Evolutionary conservation across 2,329 filamentous ascomycete genomes (phyloP).

Genomic region (Diaporthe longicolla): DNA sequence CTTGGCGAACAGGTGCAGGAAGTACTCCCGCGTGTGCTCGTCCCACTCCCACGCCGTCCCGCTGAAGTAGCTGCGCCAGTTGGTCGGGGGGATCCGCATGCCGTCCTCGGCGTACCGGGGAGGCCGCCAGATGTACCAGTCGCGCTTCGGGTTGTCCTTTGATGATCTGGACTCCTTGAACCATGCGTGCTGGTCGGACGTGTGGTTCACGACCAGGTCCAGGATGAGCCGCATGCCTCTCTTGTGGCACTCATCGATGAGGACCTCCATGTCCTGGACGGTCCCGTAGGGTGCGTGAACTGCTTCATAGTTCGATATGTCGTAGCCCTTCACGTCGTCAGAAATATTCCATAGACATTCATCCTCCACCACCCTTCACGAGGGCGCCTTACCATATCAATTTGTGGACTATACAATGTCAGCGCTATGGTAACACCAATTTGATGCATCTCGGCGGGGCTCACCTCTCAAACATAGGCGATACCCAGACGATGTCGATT

Average conservation of each 20-base stretch:
- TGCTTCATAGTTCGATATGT: conserved; percentile 74
- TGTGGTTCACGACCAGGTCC: conserved; percentile 85
- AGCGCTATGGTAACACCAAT: background rate
- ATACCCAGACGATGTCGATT: conserved; percentile 64
- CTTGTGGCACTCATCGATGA: conserved; percentile 72
- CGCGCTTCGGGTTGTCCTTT: conserved; percentile 73
- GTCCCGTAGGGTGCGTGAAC: conserved; percentile 76
- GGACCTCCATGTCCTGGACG: conserved; percentile 72
- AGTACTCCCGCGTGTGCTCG: conserved; percentile 80
- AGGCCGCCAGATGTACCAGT: conserved; percentile 75
- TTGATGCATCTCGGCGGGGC: background rate
- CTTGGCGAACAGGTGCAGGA: conserved; percentile 80
- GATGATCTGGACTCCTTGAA: conserved; percentile 76
- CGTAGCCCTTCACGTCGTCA: conserved; percentile 71
- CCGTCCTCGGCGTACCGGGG: conserved; percentile 65
- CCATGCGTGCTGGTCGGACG: conserved; percentile 79
- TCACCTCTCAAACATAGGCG: conserved; percentile 49
- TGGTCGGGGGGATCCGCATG: conserved; percentile 78
- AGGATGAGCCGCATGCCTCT: conserved; percentile 79
- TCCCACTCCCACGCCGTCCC: conserved; percentile 80
- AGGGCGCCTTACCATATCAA: conserved; percentile 52
- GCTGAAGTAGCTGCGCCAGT: conserved; percentile 77
- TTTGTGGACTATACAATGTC: conserved; percentile 55
- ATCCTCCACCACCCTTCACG: conserved; percentile 48
- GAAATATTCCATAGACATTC: background rate